phyloP scores from a whole-genome alignment of 345 rosid genomes.

The Hypericum perforatum region DNA sequence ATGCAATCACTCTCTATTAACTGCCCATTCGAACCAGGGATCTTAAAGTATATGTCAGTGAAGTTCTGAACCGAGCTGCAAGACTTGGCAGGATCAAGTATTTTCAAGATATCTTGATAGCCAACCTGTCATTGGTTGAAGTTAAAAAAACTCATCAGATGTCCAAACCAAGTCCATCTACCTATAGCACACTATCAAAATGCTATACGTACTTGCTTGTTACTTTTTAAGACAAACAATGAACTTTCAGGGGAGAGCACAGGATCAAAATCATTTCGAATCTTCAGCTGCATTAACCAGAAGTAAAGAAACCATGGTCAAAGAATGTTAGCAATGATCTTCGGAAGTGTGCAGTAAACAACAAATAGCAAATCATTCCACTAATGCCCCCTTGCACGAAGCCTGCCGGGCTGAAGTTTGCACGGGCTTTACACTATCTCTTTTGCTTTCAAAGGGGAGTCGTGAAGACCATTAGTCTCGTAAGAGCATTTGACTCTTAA shows the following conservation, averaged over 20 bases:
- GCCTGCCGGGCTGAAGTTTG: no score
- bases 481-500: no score
- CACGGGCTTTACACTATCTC: no score
- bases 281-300: constrained; percentile 61
- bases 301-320: constrained; percentile 11
- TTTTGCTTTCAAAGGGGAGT: no score
- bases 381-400: no score
- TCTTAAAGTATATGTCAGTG: constrained; percentile 78
- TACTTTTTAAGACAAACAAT: constrained; percentile 87
- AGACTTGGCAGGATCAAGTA: constrained; percentile 68
- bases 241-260: constrained; percentile 99
- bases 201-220: constrained; percentile 58
- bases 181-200: constrained; percentile 6
- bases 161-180: constrained; percentile 4
- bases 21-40: constrained; percentile 76
- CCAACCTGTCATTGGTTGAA: constrained; percentile 49
- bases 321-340: constrained; percentile 1
- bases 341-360: constrained; percentile 1
- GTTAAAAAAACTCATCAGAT: constrained; percentile 7
- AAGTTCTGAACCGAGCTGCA: constrained; percentile 95
- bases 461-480: no score
- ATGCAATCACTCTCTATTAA: constrained; percentile 90
- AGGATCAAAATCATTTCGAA: constrained; percentile 99
- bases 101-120: constrained; percentile 73
- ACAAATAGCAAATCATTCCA: no score